Evolutionary conservation across 768 basidiomycete genomes (phyloP).

Genomic region (Auricularia sp.): DNA sequence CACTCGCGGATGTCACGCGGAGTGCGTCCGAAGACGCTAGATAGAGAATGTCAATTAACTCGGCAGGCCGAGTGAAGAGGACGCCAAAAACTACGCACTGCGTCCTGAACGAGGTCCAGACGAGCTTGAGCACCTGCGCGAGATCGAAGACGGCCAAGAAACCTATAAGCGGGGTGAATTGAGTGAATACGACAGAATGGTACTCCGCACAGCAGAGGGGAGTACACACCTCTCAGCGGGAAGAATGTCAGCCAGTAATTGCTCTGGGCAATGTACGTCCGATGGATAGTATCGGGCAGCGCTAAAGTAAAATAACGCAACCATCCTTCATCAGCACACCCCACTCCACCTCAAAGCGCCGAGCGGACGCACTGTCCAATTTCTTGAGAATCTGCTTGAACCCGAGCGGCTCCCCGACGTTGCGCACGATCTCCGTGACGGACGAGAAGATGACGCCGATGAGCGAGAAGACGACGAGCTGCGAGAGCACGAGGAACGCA

Average conservation of each 20-base stretch:
- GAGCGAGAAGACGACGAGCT: slow-evolving; percentile 87
- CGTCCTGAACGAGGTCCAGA: slow-evolving; percentile 78
- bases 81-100: slow-evolving; percentile 13
- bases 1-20: slow-evolving; percentile 84
- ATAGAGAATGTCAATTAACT: not conserved
- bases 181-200: not conserved
- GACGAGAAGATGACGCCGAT: slow-evolving; percentile 82
- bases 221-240: slow-evolving; percentile 46
- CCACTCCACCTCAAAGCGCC: no score
- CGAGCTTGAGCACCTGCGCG: slow-evolving; percentile 85
- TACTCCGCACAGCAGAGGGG: no score
- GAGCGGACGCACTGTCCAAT: slow-evolving; percentile 28
- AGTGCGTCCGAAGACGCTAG: slow-evolving; percentile 58
- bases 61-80: slow-evolving; percentile 30
- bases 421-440: slow-evolving; percentile 31
- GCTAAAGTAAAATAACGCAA: slow-evolving; percentile 26
- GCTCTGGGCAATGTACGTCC: slow-evolving; percentile 82
- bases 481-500: slow-evolving; percentile 86
- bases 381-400: slow-evolving; percentile 35
- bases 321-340: not conserved
- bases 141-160: slow-evolving; percentile 93
- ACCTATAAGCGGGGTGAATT: slow-evolving; percentile 49
- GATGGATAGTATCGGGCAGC: slow-evolving; percentile 63
- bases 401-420: slow-evolving; percentile 39
- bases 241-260: slow-evolving; percentile 92